Percentiles rank a stretch among this genome's conserved stretches.
These are phyloP conservation scores for Sporothrix humicola DNA, from an alignment of 2,329 filamentous ascomycete species.

Conservation along the genomic window DNA sequence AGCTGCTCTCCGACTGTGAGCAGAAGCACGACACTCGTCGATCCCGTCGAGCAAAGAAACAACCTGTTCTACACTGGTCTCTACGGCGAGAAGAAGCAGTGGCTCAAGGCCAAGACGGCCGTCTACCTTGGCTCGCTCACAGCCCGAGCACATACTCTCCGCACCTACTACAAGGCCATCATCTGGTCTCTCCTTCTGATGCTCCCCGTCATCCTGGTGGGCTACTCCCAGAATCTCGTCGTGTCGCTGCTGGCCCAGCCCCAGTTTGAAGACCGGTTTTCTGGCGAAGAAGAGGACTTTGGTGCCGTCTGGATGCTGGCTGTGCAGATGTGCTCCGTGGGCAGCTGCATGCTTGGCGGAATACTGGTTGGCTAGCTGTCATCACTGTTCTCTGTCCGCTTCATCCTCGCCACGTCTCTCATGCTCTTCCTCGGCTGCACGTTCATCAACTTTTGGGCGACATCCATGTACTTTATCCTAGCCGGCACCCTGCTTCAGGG, in stretches of 20 bases:
- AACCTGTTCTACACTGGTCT: neutral
- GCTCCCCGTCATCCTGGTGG: conserved; percentile 39
- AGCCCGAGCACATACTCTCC: conserved; percentile 4
- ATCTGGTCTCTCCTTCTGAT: conserved; percentile 37
- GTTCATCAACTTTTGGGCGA: conserved; percentile 38
- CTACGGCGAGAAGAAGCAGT: conserved; percentile 19
- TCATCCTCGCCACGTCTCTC: conserved; percentile 33
- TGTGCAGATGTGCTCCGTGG: conserved; percentile 37
- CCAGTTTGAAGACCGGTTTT: conserved; percentile 41
- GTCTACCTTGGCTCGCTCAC: neutral
- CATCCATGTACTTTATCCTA: conserved; percentile 37
- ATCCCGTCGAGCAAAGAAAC: neutral
- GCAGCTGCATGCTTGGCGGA: conserved; percentile 37
- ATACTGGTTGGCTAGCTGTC: conserved; percentile 38
- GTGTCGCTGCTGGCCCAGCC: conserved; percentile 40
- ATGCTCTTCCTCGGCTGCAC: conserved; percentile 33
- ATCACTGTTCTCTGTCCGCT: conserved; percentile 32
- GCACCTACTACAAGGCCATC: conserved; percentile 35
- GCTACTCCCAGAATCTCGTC: conserved; percentile 39
- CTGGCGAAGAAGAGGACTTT: conserved; percentile 36
- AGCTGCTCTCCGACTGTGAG: neutral
- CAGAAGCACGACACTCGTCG: neutral
- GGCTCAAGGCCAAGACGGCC: conserved; percentile 5
- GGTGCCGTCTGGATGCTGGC: conserved; percentile 37
- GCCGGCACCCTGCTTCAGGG: conserved; percentile 38